Evolutionary conservation across 306 rosid species (phyloP), one percentile per base, ranked within the genome.

Genomic region (Quercus mongolica): DNA sequence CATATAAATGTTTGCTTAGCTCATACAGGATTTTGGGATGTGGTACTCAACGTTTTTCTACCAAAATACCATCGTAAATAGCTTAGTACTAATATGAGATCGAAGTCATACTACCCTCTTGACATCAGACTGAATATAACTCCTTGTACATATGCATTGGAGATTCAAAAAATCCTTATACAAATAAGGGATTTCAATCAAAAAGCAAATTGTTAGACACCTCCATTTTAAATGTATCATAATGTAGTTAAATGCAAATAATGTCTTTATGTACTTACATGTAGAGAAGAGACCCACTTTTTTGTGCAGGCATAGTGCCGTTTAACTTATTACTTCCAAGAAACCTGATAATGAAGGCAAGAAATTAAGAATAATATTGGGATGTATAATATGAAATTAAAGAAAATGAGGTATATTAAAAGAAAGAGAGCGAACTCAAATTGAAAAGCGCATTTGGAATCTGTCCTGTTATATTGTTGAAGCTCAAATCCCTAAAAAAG

Each of bases 401-500:
- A 20, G 35, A 3, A 83, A 82, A 59, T 52, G 74, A 9, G 49
- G 18, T 70, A 81, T 75, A 76, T 89, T 94, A 94, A 97, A 94
- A 88, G 86, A 6, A 5, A 14, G 83, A 3, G 33, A 94, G 93
- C 4, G 62, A 82, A 56, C 83, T 92, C 93, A 91, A 62, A 78
- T 83, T 88, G 90, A 92, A 92, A 83, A 94, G 85, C 28, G 91
- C 85, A 59, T 19, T 79, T 4, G 89, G 88, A 83, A 91, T 91
- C 72, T 78, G 85, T 68, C 97, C 97, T 3, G 75, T 82, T 73
- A 94, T 74, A 75, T 87, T 89, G 83, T 94, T 94, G 93, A 94
- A 94, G 92, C 98, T 94, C 79, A 94, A 83, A 82, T 92, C 98
- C 88, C 98, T 94, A 83, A 65, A 87, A 71, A 21, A 74, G 56